phyloP scores from a whole-genome alignment of 116 monocot genomes.

The Posidonia oceanica region DNA sequence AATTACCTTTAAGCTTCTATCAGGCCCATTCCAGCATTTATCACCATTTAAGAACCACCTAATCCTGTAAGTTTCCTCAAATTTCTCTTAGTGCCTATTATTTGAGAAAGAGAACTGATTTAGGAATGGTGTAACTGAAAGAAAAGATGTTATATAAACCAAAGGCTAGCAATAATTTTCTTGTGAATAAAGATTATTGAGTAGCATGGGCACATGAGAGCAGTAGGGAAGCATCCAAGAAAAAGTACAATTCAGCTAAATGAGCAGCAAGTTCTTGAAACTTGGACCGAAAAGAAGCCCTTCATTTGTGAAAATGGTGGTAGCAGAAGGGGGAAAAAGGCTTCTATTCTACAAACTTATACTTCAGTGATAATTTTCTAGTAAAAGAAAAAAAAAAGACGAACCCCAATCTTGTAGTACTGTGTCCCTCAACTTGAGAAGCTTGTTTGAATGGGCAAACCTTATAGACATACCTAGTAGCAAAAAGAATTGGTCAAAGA shows the following conservation, averaged over 20 bases:
- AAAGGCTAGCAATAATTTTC: no score
- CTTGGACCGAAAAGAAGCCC: neutral
- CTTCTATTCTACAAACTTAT: neutral
- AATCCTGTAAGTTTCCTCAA: slow-evolving; percentile 76
- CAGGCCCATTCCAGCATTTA: slow-evolving; percentile 97
- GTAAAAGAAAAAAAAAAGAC: neutral
- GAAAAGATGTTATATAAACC: no score
- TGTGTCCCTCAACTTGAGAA: no score
- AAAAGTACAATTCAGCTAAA: no score
- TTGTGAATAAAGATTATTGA: no score
- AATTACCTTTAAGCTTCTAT: no score
- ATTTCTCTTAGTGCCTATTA: slow-evolving; percentile 77
- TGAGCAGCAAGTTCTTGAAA: neutral
- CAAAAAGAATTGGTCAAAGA: no score
- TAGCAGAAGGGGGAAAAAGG: neutral
- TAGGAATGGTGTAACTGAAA: neutral
- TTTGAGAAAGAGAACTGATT: neutral
- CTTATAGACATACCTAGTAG: no score
- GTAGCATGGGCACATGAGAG: neutral
- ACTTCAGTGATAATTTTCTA: no score
- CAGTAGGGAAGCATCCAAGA: neutral
- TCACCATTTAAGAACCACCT: slow-evolving; percentile 80
- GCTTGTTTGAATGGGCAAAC: no score
- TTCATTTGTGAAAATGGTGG: neutral
- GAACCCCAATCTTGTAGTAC: no score